A percentile compares a stretch with the other conserved stretches of the same genome.
These are phyloP conservation scores for Penicillium palitans DNA, from an alignment of 2,329 filamentous ascomycete genomes.

Conservation along the genomic window DNA sequence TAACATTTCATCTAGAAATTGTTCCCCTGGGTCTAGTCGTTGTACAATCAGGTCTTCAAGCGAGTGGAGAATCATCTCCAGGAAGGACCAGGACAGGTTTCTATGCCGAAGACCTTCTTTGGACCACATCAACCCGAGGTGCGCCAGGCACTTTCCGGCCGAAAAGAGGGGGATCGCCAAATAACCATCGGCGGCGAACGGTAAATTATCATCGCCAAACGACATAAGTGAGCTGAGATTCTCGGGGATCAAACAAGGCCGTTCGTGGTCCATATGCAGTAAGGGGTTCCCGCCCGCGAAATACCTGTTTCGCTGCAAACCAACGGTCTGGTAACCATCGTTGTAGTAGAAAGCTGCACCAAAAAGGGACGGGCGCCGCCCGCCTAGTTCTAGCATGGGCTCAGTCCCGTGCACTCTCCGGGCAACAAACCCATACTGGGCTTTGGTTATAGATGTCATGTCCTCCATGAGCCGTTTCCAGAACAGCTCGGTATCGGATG, in stretches of 20 bases:
- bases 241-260: slow-evolving; percentile 68
- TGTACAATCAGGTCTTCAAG: slow-evolving; percentile 66
- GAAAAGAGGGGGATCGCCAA: slow-evolving; percentile 66
- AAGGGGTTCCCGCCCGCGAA: slow-evolving; percentile 66
- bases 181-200: slow-evolving; percentile 65
- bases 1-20: not conserved
- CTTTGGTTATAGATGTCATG: slow-evolving; percentile 61
- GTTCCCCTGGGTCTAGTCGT: slow-evolving; percentile 47
- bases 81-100: slow-evolving; percentile 63
- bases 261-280: slow-evolving; percentile 69
- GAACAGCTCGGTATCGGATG: slow-evolving; percentile 59
- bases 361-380: slow-evolving; percentile 63
- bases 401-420: slow-evolving; percentile 64
- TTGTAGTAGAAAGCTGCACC: slow-evolving; percentile 67
- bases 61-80: slow-evolving; percentile 67
- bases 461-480: slow-evolving; percentile 66
- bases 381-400: slow-evolving; percentile 60
- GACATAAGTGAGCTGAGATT: slow-evolving; percentile 59
- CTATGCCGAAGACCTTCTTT: slow-evolving; percentile 58
- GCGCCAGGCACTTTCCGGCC: slow-evolving; percentile 65
- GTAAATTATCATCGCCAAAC: slow-evolving; percentile 59
- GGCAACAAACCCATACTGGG: slow-evolving; percentile 69
- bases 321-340: slow-evolving; percentile 55
- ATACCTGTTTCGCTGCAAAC: slow-evolving; percentile 62
- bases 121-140: slow-evolving; percentile 73